Percentiles rank a stretch among this genome's conserved stretches.
phyloP scores from a whole-genome alignment of 2,329 filamentous ascomycete genomes.

The Coccinonectria pachysandricola region DNA sequence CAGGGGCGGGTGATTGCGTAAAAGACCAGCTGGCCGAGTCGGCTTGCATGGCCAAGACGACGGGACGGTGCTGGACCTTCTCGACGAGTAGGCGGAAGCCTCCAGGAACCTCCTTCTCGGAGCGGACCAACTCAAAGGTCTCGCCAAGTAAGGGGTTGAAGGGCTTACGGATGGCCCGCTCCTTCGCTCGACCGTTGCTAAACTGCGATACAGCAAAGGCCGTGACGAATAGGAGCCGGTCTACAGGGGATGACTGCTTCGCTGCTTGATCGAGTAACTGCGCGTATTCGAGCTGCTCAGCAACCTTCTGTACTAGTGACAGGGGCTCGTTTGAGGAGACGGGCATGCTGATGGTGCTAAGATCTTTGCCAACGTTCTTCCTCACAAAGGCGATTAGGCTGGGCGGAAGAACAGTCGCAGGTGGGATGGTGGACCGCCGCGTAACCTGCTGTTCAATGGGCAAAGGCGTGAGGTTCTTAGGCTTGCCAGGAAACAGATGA shows the following conservation, averaged over 20 bases:
- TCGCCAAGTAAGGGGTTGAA: constrained; percentile 97
- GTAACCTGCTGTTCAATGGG: constrained; percentile 56
- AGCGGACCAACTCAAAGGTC: constrained; percentile 84
- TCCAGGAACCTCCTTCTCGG: constrained; percentile 59
- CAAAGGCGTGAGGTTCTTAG: constrained; percentile 67
- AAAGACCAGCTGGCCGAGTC: constrained; percentile 81
- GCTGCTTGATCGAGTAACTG: constrained; percentile 70
- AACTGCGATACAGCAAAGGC: constrained; percentile 88
- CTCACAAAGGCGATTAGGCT: constrained; percentile 88
- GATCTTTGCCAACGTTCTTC: constrained; percentile 96
- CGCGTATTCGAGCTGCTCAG: constrained; percentile 87
- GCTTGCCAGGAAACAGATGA: constrained; percentile 60
- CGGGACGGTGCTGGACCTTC: constrained; percentile 87
- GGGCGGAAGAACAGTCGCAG: constrained; percentile 70
- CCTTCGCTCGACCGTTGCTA: constrained; percentile 71
- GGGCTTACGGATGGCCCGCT: constrained; percentile 87
- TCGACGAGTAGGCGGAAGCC: constrained; percentile 90
- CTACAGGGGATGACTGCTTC: constrained; percentile 45
- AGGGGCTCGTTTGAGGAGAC: constrained; percentile 91
- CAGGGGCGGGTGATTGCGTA: constrained; percentile 75
- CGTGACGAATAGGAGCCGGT: constrained; percentile 74
- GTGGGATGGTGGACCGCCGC: constrained; percentile 60
- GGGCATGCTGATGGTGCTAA: constrained; percentile 95
- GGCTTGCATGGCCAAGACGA: constrained; percentile 87
- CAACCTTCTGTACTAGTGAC: constrained; percentile 76